Evolutionary conservation across 768 basidiomycete species (phyloP), one percentile per base, ranked within the genome.

Genomic region (Hygrophorus pudorinus): DNA sequence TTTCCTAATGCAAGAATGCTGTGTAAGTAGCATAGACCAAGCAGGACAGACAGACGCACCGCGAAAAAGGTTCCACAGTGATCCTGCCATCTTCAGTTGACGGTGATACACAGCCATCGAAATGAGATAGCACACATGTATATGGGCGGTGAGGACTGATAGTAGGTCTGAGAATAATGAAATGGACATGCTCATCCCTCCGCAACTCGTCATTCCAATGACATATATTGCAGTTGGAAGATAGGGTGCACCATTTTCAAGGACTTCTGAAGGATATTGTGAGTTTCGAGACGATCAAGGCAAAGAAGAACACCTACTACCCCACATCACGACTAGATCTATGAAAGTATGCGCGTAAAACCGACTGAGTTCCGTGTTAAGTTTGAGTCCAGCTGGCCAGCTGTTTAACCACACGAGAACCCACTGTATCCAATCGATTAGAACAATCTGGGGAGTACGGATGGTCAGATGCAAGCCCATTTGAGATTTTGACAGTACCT

Each of bases 371-470:
- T 97, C 88, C 0, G 89, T 88, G 56, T 98, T 98, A 42, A 99
- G 79, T 62, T 99, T 99, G 32, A 99, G 65, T 1, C 96, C 94
- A 1, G 82, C 91, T 0, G 94, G 94, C 94, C 94, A 98, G 48
- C 85, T 78, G 58, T 96, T 85, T 10, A 99, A 71, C 93, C 92
- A 97, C 1, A 69, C 53, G 2, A 97, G 67, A 0, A 72, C 67
- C 12, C 65, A 62, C 34, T 74, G 71, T 7, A 84, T 58, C 38
- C 65, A 62, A 2, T 66, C 56, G 4, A 84, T 65, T 1, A 79
- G 56, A 47, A 68, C 63, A 27, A 48, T 46, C 67, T 75, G 53
- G n/a, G 27, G 6, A 21, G 35, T 7, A 27, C 9, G 3, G 4
- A 35, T n/a, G 13, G 7, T 13, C 13, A 38, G 6, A 24, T 8